A percentile compares a stretch with the other conserved stretches of the same genome.
Conservation (phyloP, 2,329 filamentous ascomycete genomes). For the Pseudofabraea citricarpa region DNA sequence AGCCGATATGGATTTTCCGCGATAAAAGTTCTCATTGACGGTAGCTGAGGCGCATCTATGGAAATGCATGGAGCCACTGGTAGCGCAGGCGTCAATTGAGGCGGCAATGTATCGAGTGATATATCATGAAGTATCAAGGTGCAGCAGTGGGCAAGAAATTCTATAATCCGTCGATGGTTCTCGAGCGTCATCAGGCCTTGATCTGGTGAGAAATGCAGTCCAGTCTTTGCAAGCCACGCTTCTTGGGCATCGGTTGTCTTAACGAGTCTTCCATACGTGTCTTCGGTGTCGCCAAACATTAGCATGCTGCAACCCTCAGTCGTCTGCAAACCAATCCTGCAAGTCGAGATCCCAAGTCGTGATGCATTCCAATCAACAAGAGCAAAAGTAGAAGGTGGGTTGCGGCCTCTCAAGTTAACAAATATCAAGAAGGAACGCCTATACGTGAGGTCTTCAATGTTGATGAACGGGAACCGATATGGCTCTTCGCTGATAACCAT, state of each 20-base stretch:
- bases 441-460: conserved; percentile 47
- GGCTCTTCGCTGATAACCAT: no score
- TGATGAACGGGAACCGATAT: conserved; percentile 48
- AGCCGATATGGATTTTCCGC: conserved; percentile 46
- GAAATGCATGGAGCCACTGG: conserved; percentile 29
- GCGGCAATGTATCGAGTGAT: no score
- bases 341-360: conserved; percentile 22
- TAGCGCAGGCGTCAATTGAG: conserved; percentile 18
- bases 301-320: conserved; percentile 28
- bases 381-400: conserved; percentile 41
- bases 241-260: conserved; percentile 28
- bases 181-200: conserved; percentile 45
- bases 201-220: conserved; percentile 35
- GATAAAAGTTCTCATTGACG: conserved; percentile 29
- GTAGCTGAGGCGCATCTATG: conserved; percentile 9
- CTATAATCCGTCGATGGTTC: conserved; percentile 39
- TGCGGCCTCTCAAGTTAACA: conserved; percentile 43
- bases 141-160: conserved; percentile 44
- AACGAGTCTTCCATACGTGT: conserved; percentile 30
- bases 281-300: conserved; percentile 24
- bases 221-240: conserved; percentile 31
- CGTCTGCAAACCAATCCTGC: conserved; percentile 19
- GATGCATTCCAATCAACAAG: conserved; percentile 33
- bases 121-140: conserved; percentile 38
- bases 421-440: conserved; percentile 40